Conservation (phyloP, 257 asterid species). For the Knoxia roxburghii region DNA sequence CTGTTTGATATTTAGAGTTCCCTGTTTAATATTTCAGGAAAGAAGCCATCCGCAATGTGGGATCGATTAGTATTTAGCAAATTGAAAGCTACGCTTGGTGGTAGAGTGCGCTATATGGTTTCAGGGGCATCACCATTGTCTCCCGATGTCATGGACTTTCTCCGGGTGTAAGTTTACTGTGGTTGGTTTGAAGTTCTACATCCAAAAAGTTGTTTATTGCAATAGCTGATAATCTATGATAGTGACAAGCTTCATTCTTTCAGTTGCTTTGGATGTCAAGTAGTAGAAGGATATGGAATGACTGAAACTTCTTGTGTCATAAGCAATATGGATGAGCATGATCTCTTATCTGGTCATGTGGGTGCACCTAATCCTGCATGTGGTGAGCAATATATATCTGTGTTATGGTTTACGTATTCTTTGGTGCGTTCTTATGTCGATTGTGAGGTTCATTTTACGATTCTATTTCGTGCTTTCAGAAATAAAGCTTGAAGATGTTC, state of each 20-base stretch:
- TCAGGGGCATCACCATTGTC: conserved; percentile 98
- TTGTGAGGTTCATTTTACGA: neutral
- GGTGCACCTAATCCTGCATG: conserved; percentile 95
- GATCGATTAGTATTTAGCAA: conserved; percentile 87
- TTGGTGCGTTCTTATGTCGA: neutral
- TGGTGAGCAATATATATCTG: conserved; percentile 40
- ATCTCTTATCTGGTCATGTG: conserved; percentile 73
- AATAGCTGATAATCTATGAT: neutral
- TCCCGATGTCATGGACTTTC: conserved; percentile 91
- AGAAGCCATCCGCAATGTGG: conserved; percentile 85
- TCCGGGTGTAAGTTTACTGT: conserved; percentile 71
- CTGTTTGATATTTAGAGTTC: conserved; percentile 3
- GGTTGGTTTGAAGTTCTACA: neutral
- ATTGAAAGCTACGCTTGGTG: conserved; percentile 88
- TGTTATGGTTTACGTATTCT: too few species aligned
- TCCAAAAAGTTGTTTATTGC: neutral
- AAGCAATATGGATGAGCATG: conserved; percentile 67
- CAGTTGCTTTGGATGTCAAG: conserved; percentile 88
- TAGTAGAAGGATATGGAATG: conserved; percentile 94
- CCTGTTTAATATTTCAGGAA: conserved; percentile 39
- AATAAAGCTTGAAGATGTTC: conserved; percentile 89
- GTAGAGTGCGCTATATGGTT: conserved; percentile 81
- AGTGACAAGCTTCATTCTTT: conserved; percentile 6
- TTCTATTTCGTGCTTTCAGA: conserved; percentile 34
- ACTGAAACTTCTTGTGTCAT: conserved; percentile 91